phyloP scores from a whole-genome alignment of 2,329 filamentous ascomycete genomes.

The Aspergillus puulaauensis region DNA sequence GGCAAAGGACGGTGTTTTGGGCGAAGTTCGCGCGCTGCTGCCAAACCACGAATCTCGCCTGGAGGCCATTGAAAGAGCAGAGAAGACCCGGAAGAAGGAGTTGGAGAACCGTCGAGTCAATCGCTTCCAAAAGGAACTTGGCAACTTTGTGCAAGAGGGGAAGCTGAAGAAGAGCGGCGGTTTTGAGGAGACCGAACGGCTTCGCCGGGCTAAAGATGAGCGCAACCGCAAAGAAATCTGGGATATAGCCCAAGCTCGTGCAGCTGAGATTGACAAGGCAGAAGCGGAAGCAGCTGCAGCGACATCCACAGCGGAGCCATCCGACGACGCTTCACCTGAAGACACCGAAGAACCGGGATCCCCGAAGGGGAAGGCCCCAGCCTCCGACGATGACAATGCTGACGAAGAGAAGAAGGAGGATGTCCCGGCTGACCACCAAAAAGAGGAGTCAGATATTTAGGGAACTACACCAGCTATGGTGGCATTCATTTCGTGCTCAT shows the following conservation, averaged over 20 bases:
- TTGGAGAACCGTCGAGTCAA: constrained; percentile 71
- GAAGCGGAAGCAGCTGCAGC: constrained; percentile 27
- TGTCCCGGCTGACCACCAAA: not conserved
- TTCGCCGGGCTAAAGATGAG: constrained; percentile 83
- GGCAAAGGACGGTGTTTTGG: constrained; percentile 87
- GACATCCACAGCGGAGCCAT: constrained; percentile 19
- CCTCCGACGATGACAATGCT: constrained; percentile 4
- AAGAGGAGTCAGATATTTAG: not conserved
- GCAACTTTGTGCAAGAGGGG: constrained; percentile 80
- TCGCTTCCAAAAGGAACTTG: constrained; percentile 82
- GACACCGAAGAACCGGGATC: constrained; percentile 8
- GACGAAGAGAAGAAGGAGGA: constrained; percentile 8
- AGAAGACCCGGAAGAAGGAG: constrained; percentile 86
- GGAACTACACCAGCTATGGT: not conserved
- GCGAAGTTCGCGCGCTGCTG: constrained; percentile 88
- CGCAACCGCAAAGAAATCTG: constrained; percentile 74
- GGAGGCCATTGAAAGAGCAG: constrained; percentile 95
- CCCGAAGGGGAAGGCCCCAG: constrained; percentile 8
- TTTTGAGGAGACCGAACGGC: constrained; percentile 87
- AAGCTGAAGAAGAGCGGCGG: constrained; percentile 95
- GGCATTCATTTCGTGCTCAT: constrained; percentile 8
- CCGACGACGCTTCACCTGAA: constrained; percentile 5
- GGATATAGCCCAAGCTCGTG: constrained; percentile 53
- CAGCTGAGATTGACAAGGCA: constrained; percentile 49
- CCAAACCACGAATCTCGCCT: constrained; percentile 91